Evolutionary conservation across 345 rosid species (phyloP).

Genomic region (Salix brachista): DNA sequence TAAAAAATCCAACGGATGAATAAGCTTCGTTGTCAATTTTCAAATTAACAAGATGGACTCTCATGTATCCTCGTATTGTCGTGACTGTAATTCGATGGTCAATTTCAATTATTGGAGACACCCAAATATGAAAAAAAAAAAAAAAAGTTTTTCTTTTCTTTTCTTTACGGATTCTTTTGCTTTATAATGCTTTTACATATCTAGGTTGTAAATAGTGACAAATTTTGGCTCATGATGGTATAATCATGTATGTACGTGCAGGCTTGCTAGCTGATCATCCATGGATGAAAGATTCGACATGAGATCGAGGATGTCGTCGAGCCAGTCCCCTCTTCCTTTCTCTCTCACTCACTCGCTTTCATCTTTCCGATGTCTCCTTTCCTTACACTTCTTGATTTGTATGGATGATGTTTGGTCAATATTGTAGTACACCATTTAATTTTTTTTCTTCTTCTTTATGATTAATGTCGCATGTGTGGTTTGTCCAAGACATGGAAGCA

Average conservation of each 20-base stretch:
- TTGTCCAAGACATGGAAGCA: slow-evolving; percentile 17
- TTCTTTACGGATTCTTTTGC: too few relatives aligned
- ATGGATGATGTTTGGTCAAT: slow-evolving; percentile 17
- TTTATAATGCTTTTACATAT: background rate
- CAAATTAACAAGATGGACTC: background rate
- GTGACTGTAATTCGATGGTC: background rate
- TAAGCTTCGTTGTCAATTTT: too few relatives aligned
- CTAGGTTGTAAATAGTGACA: background rate
- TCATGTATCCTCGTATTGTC: background rate
- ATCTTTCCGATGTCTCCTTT: background rate
- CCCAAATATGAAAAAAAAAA: too few relatives aligned
- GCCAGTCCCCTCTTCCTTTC: background rate
- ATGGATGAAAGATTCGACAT: slow-evolving; percentile 37
- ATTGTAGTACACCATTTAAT: slow-evolving; percentile 30
- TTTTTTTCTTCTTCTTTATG: slow-evolving; percentile 1
- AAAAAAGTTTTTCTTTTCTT: too few relatives aligned
- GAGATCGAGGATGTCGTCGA: slow-evolving; percentile 46
- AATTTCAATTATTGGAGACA: too few relatives aligned
- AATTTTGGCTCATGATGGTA: slow-evolving; percentile 9
- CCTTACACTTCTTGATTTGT: slow-evolving; percentile 4
- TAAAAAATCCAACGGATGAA: background rate
- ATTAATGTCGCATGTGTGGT: slow-evolving; percentile 14
- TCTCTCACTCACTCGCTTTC: background rate
- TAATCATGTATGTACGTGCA: slow-evolving; percentile 16
- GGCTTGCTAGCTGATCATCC: slow-evolving; percentile 31